Conservation (phyloP, 2,329 filamentous ascomycete species). For the Ascochyta viciae-villosae region DNA sequence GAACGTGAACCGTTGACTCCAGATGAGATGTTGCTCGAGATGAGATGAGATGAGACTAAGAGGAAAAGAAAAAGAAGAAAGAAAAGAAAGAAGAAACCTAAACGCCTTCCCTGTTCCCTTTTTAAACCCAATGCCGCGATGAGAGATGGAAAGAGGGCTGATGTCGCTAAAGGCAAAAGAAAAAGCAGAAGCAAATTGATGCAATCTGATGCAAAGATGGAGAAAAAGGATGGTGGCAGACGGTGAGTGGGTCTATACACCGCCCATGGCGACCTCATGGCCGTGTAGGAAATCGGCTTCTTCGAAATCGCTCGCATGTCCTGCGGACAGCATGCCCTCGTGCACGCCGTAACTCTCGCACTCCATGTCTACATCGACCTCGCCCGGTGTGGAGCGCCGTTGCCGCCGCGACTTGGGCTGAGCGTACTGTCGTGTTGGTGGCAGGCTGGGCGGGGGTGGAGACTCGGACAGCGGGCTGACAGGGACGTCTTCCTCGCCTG, state of each 20-base stretch:
- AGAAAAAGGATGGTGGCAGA: not conserved
- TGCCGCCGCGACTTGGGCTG: slow-evolving; percentile 36
- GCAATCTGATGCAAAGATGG: slow-evolving; percentile 2
- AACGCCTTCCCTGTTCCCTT: not conserved
- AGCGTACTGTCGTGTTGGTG: slow-evolving; percentile 35
- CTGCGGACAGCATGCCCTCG: slow-evolving; percentile 44
- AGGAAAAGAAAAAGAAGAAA: too few species aligned
- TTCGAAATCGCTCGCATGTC: slow-evolving; percentile 65
- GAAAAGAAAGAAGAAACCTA: not conserved
- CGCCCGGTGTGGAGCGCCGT: slow-evolving; percentile 17
- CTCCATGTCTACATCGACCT: slow-evolving; percentile 34
- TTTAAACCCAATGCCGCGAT: not conserved
- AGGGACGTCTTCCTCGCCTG: slow-evolving; percentile 43
- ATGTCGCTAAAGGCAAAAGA: not conserved
- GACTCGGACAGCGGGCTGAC: slow-evolving; percentile 45
- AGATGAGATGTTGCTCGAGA: not conserved
- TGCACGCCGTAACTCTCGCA: slow-evolving; percentile 31
- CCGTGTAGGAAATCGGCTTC: slow-evolving; percentile 67
- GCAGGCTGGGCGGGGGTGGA: slow-evolving; percentile 25
- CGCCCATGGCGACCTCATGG: slow-evolving; percentile 44
- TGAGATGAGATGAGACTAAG: too few species aligned
- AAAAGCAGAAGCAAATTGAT: too few species aligned
- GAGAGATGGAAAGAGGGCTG: not conserved
- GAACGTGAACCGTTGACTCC: not conserved
- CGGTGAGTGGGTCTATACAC: slow-evolving; percentile 25